phyloP scores from a whole-genome alignment of 2,329 filamentous ascomycete species.

The Colletotrichum tropicicola region DNA sequence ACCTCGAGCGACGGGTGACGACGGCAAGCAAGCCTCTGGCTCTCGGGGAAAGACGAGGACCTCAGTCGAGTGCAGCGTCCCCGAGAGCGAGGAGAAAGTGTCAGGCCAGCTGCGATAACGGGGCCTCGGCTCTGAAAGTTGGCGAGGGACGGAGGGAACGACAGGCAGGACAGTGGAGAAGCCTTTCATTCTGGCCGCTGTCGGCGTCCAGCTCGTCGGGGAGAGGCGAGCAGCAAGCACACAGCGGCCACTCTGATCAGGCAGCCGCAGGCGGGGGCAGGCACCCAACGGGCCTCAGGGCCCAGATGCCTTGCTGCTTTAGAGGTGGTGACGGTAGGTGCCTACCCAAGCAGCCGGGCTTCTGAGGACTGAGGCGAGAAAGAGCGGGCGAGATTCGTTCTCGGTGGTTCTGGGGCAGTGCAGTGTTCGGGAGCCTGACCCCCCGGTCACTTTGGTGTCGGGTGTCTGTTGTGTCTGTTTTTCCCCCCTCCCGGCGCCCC shows the following conservation, averaged over 20 bases:
- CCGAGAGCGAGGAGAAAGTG: too few species aligned
- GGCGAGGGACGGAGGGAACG: background rate
- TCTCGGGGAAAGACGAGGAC: background rate
- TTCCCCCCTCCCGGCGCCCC: background rate
- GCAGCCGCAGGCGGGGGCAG: too few species aligned
- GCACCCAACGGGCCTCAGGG: too few species aligned
- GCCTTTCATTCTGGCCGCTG: constrained; percentile 15
- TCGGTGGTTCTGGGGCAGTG: too few species aligned
- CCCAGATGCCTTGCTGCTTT: too few species aligned
- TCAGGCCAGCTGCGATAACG: constrained; percentile 22
- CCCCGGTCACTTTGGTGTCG: constrained; percentile 13
- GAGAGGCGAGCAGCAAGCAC: too few species aligned
- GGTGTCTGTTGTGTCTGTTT: background rate
- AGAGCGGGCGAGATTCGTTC: too few species aligned
- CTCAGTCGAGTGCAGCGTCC: background rate
- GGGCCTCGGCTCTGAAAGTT: constrained; percentile 11
- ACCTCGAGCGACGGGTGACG: background rate
- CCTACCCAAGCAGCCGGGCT: too few species aligned
- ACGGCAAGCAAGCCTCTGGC: background rate
- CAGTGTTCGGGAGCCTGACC: too few species aligned
- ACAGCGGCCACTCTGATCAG: too few species aligned
- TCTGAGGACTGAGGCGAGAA: too few species aligned
- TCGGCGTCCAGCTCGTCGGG: background rate
- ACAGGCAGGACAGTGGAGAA: constrained; percentile 12
- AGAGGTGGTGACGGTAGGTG: too few species aligned